Conservation (phyloP, 2,329 filamentous ascomycete genomes). For the Mariannaea sp. region DNA sequence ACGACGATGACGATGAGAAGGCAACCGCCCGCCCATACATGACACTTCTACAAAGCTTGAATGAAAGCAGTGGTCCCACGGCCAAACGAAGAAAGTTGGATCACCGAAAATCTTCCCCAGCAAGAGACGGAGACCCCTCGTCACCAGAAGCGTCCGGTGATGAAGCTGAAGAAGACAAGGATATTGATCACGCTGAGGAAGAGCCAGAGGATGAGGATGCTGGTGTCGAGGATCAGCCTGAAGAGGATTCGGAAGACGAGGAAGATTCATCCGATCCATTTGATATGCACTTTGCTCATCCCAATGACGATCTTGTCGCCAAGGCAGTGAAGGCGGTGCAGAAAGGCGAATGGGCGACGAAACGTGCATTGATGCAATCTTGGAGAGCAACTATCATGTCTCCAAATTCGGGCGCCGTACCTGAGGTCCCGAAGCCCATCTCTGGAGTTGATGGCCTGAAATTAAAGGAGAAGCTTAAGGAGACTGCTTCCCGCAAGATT, state of each 20-base stretch:
- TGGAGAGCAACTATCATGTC: slow-evolving; percentile 54
- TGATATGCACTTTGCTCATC: slow-evolving; percentile 75
- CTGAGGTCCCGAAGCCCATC: slow-evolving; percentile 42
- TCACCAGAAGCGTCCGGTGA: slow-evolving; percentile 18
- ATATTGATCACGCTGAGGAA: slow-evolving; percentile 48
- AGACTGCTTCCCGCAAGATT: slow-evolving; percentile 58
- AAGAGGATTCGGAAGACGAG: slow-evolving; percentile 54
- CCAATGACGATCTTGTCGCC: slow-evolving; percentile 64
- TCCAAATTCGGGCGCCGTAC: slow-evolving; percentile 47
- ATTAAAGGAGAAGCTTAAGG: slow-evolving; percentile 72
- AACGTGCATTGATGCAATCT: slow-evolving; percentile 51
- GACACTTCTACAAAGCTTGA: slow-evolving; percentile 62
- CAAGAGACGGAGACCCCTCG: slow-evolving; percentile 28
- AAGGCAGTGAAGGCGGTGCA: slow-evolving; percentile 57
- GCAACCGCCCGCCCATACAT: slow-evolving; percentile 57
- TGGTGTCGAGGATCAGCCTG: slow-evolving; percentile 34
- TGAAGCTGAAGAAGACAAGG: slow-evolving; percentile 45
- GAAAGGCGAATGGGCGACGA: slow-evolving; percentile 56
- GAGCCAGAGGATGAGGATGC: slow-evolving; percentile 50
- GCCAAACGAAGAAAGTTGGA: slow-evolving; percentile 64
- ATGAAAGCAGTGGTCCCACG: slow-evolving; percentile 50
- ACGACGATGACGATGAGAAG: slow-evolving; percentile 53
- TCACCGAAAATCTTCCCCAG: slow-evolving; percentile 37
- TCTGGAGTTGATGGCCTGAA: slow-evolving; percentile 54
- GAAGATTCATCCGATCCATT: slow-evolving; percentile 71